phyloP scores from a whole-genome alignment of 1,139 yeast species.

The Yamadazyma blattariae region DNA sequence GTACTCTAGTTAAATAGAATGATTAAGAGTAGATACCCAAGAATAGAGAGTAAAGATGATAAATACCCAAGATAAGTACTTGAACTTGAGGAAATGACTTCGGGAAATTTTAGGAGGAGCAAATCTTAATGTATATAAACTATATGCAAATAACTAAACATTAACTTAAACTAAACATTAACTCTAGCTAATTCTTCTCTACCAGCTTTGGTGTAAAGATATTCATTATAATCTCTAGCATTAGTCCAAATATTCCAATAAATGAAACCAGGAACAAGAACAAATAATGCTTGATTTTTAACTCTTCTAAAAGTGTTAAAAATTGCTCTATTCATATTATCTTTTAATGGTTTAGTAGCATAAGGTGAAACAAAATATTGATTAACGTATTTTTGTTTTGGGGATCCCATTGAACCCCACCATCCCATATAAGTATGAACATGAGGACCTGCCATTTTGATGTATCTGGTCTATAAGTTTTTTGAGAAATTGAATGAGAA shows the following conservation, averaged over 20 bases:
- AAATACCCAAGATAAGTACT: too few species aligned
- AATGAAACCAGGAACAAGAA: conserved; percentile 72
- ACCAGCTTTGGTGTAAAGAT: conserved; percentile 96
- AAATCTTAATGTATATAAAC: conserved; percentile 3
- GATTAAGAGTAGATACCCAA: too few species aligned
- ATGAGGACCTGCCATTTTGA: conserved; percentile 57
- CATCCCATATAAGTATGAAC: conserved; percentile 84
- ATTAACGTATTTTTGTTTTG: conserved; percentile 83
- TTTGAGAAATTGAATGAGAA: conserved; percentile 6
- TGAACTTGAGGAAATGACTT: too few species aligned
- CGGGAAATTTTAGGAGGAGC: too few species aligned
- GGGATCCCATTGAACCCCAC: conserved; percentile 92
- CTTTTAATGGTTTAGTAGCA: conserved; percentile 91
- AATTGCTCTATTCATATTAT: conserved; percentile 78
- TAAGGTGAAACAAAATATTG: conserved; percentile 89
- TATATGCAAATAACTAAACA: conserved; percentile 1
- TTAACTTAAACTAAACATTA: conserved; percentile 45
- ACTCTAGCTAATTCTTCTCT: conserved; percentile 87
- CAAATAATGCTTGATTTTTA: conserved; percentile 77
- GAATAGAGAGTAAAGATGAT: too few species aligned
- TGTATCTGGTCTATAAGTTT: neutral
- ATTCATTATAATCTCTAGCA: conserved; percentile 90
- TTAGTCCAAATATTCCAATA: conserved; percentile 86
- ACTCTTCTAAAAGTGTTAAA: conserved; percentile 96
- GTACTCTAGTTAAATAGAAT: too few species aligned